These are phyloP conservation scores for Hanseniaspora lindneri DNA, from an alignment of 805 yeast genomes.

Conservation along the genomic window DNA sequence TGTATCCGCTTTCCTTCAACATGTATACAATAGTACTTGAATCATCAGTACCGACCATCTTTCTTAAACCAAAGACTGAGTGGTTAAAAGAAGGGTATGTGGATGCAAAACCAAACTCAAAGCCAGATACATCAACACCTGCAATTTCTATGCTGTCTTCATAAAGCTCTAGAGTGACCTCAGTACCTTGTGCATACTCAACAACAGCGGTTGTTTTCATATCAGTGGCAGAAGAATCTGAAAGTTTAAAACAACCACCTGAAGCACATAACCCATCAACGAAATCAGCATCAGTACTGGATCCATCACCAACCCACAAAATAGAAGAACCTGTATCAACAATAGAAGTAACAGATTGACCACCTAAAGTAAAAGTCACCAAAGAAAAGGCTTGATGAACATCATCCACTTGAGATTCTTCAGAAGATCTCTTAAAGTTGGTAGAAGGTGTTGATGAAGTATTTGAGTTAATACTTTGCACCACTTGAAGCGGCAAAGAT, in stretches of 20 bases:
- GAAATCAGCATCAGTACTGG: background rate
- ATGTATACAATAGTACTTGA: background rate
- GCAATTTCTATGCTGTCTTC: background rate
- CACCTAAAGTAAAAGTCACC: slow-evolving; percentile 6
- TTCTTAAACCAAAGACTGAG: slow-evolving; percentile 15
- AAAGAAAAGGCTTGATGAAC: slow-evolving; percentile 11
- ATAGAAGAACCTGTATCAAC: slow-evolving; percentile 16
- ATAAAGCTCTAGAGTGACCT: slow-evolving; percentile 4
- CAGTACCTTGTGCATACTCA: slow-evolving; percentile 12
- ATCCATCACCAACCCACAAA: slow-evolving; percentile 13
- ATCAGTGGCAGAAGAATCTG: slow-evolving; percentile 1
- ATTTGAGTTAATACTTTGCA: background rate
- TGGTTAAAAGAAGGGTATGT: slow-evolving; percentile 8
- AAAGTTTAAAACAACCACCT: background rate
- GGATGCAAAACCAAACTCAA: slow-evolving; percentile 13
- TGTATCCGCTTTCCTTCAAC: slow-evolving; percentile 3
- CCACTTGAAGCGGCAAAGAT: slow-evolving; percentile 5
- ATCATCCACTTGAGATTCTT: background rate
- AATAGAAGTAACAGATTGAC: slow-evolving; percentile 9
- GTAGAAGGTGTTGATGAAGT: no score
- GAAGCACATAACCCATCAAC: slow-evolving; percentile 1
- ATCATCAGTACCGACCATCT: slow-evolving; percentile 10
- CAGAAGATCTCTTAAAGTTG: background rate
- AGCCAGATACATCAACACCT: slow-evolving; percentile 10
- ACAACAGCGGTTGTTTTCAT: background rate